Evolutionary conservation across 1,284 basidiomycete species (phyloP).

Genomic region (Tilletia caries): DNA sequence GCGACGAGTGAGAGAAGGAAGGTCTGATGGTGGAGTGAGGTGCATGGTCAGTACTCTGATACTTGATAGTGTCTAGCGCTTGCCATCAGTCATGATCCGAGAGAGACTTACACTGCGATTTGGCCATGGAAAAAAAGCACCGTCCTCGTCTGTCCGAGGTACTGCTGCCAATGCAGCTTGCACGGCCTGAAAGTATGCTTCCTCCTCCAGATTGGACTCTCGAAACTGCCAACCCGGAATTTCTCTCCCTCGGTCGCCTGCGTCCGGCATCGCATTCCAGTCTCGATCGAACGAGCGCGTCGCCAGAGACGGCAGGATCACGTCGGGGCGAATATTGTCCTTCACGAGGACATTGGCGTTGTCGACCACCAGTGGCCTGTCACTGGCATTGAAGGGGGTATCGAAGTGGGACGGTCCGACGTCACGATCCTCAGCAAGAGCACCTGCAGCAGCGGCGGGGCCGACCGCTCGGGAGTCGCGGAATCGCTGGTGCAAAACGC

Average conservation of each 20-base stretch:
- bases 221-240: neutral
- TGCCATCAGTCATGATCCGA: neutral
- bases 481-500: too few species aligned
- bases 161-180: neutral
- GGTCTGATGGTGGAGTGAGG: neutral
- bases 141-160: neutral
- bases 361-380: too few species aligned
- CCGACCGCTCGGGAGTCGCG: too few species aligned
- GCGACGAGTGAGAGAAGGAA: neutral
- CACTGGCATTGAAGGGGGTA: too few species aligned
- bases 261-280: neutral
- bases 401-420: too few species aligned
- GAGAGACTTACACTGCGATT: neutral
- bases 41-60: neutral
- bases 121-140: neutral
- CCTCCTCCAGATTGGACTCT: neutral
- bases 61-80: too few species aligned
- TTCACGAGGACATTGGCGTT: too few species aligned
- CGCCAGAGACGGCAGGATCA: too few species aligned
- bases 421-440: too few species aligned
- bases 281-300: neutral
- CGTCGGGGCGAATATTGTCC: too few species aligned
- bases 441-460: too few species aligned
- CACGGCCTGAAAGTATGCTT: neutral
- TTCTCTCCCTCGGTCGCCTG: too few species aligned